A percentile compares a stretch with the other conserved stretches of the same genome.
phyloP scores from a whole-genome alignment of 495 filamentous ascomycete genomes.

The Neurospora sublineolata region DNA sequence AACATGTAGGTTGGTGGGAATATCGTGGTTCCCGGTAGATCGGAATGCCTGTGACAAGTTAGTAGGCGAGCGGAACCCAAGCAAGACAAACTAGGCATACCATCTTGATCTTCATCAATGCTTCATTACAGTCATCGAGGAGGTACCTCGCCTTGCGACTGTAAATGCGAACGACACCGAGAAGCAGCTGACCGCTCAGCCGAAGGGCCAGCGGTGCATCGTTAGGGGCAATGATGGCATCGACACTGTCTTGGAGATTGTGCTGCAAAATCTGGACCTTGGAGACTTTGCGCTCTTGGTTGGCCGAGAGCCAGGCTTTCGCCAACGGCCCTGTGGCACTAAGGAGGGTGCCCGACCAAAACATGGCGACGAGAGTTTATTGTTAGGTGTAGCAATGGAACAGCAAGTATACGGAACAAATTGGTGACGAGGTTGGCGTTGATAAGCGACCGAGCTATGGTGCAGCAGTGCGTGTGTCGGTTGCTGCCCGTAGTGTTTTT shows the following conservation, averaged over 20 bases:
- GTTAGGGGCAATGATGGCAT: slow-evolving; percentile 84
- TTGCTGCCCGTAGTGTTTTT: neutral
- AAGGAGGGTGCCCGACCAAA: slow-evolving; percentile 93
- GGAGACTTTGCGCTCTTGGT: slow-evolving; percentile 91
- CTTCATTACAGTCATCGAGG: slow-evolving; percentile 93
- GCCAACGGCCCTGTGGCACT: slow-evolving; percentile 95
- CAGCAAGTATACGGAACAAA: slow-evolving; percentile 10
- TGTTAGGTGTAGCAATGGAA: neutral
- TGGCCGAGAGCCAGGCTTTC: slow-evolving; percentile 95
- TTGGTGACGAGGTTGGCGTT: neutral
- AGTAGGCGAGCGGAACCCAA: slow-evolving; percentile 11
- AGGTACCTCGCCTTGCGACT: slow-evolving; percentile 93
- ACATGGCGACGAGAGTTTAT: slow-evolving; percentile 52
- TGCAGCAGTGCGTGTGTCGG: neutral
- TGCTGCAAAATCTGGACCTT: slow-evolving; percentile 89
- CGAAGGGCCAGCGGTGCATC: slow-evolving; percentile 92
- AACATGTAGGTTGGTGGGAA: slow-evolving; percentile 52
- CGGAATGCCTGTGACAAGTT: slow-evolving; percentile 55
- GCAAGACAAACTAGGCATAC: slow-evolving; percentile 31
- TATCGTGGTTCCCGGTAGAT: slow-evolving; percentile 66
- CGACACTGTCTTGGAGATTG: slow-evolving; percentile 84
- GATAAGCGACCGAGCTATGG: neutral
- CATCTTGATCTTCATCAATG: slow-evolving; percentile 96
- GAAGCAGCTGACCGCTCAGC: slow-evolving; percentile 81
- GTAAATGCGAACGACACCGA: slow-evolving; percentile 95